These are phyloP conservation scores for Neonectria coccinea DNA, from an alignment of 2,329 filamentous ascomycete species.

Conservation along the genomic window DNA sequence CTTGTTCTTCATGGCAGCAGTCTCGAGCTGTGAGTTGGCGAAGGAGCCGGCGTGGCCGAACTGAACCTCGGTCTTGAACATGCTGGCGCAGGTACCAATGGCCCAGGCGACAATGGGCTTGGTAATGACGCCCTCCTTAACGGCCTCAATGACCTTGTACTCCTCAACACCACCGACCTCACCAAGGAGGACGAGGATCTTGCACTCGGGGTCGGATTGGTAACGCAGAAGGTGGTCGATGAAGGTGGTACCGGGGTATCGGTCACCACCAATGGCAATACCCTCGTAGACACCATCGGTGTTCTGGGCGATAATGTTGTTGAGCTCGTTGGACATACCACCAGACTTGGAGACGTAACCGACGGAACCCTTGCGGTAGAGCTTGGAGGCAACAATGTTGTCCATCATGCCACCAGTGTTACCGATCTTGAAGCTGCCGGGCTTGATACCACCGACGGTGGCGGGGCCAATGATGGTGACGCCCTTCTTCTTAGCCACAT, in stretches of 20 bases:
- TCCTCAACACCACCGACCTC: conserved; percentile 99
- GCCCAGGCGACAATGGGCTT: conserved; percentile 99
- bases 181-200: conserved; percentile 94
- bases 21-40: conserved; percentile 99
- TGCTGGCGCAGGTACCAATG: conserved; percentile 98
- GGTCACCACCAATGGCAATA: conserved; percentile 98
- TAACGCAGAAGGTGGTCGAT: conserved; percentile 98
- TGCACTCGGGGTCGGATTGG: conserved; percentile 96
- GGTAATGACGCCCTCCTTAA: conserved; percentile 93
- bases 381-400: conserved; percentile 99
- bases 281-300: conserved; percentile 99
- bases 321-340: conserved; percentile 99
- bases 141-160: conserved; percentile 98
- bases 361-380: conserved; percentile 98
- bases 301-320: conserved; percentile 98
- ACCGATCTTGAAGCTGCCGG: conserved; percentile 99
- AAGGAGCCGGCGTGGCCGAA: conserved; percentile 99
- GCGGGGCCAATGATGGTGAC: conserved; percentile 99
- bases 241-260: conserved; percentile 98
- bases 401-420: conserved; percentile 99
- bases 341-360: conserved; percentile 99
- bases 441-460: conserved; percentile 99
- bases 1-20: conserved; percentile 96
- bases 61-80: conserved; percentile 99
- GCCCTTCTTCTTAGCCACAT: conserved; percentile 97